Percentiles rank a stretch among this genome's conserved stretches.
phyloP scores from a whole-genome alignment of 2,329 filamentous ascomycete species.

The Phaeoacremonium minimum region DNA sequence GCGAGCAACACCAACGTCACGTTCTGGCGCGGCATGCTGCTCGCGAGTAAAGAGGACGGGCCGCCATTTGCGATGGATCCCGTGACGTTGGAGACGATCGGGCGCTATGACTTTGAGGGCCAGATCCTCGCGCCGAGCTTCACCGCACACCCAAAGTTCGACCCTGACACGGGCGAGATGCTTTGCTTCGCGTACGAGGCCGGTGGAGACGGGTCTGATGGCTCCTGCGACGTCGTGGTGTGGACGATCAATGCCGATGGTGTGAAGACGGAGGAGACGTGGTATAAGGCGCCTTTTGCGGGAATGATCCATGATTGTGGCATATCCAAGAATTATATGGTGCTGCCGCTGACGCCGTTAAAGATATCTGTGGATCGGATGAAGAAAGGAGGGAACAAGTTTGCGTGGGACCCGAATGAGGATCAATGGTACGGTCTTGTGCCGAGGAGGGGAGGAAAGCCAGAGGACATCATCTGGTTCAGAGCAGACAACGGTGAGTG shows the following conservation, averaged over 20 bases:
- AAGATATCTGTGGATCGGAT: conserved; percentile 38
- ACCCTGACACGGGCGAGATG: conserved; percentile 47
- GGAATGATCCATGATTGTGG: conserved; percentile 51
- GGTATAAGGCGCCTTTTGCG: conserved; percentile 44
- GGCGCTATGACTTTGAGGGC: conserved; percentile 46
- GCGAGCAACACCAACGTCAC: conserved; percentile 58
- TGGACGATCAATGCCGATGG: conserved; percentile 41
- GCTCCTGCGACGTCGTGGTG: conserved; percentile 34
- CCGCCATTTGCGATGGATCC: conserved; percentile 49
- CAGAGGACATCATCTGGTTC: conserved; percentile 49
- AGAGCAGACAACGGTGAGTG: conserved; percentile 44
- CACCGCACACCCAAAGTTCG: conserved; percentile 48
- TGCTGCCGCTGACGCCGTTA: conserved; percentile 42
- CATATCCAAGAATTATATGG: conserved; percentile 40
- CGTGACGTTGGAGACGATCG: conserved; percentile 41
- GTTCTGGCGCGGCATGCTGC: conserved; percentile 50
- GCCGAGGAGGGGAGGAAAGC: conserved; percentile 41
- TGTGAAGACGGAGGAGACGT: conserved; percentile 38
- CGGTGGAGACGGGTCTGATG: conserved; percentile 36
- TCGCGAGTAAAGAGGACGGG: conserved; percentile 52
- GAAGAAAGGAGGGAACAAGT: conserved; percentile 42
- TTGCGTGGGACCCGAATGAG: conserved; percentile 47
- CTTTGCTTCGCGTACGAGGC: conserved; percentile 47
- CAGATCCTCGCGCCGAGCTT: conserved; percentile 42
- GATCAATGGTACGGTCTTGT: conserved; percentile 53